Evolutionary conservation across 306 rosid genomes (phyloP).

Genomic region (Malus sieversii): DNA sequence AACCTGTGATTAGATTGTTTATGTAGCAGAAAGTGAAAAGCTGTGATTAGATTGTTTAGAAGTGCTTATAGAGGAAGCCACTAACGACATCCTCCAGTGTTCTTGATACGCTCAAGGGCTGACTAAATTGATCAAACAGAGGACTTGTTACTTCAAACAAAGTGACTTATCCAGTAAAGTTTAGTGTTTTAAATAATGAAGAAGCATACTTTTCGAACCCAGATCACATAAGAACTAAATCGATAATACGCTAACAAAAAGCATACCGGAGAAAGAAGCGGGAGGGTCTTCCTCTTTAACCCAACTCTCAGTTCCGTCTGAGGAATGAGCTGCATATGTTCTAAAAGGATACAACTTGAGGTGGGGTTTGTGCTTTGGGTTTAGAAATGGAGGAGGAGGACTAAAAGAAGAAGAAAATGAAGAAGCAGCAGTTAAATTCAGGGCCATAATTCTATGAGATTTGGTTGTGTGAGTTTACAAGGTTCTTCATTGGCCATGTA

Average conservation of each 20-base stretch:
- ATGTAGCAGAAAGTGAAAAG: background rate
- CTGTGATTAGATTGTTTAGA: too few species aligned
- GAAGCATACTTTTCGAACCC: too few species aligned
- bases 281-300: constrained; percentile 42
- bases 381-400: constrained; percentile 18
- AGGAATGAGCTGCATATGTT: constrained; percentile 35
- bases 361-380: constrained; percentile 27
- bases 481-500: background rate
- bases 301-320: constrained; percentile 50
- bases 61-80: too few species aligned
- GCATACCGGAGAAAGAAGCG: constrained; percentile 45
- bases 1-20: background rate
- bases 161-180: background rate
- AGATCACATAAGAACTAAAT: background rate
- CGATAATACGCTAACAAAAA: background rate
- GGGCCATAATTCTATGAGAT: constrained; percentile 43
- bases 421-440: constrained; percentile 41
- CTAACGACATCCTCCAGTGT: too few species aligned
- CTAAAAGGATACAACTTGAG: constrained; percentile 34
- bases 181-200: too few species aligned
- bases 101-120: background rate
- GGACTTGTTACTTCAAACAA: background rate
- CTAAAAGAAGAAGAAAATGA: background rate
- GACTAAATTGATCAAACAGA: background rate
- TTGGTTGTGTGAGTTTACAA: background rate